Conservation (phyloP, 108 stramenopile genomes). For the Fistulifera solaris region DNA sequence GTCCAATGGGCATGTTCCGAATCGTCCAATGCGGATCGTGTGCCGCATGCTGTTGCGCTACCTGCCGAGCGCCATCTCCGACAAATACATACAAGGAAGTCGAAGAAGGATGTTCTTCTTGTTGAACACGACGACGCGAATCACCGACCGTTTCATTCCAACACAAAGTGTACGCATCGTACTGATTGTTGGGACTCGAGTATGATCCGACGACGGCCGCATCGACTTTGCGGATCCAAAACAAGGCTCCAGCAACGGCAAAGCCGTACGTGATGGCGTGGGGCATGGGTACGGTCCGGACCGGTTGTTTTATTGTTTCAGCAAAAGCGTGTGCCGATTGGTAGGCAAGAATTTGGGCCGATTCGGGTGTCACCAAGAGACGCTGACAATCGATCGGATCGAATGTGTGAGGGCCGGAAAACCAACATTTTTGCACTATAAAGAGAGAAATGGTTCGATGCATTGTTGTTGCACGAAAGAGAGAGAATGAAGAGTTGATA, state of each 20-base stretch:
- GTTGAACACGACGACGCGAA: no score
- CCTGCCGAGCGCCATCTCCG: no score
- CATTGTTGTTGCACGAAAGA: no score
- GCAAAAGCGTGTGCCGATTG: constrained; percentile 27
- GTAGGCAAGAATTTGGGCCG: constrained; percentile 36
- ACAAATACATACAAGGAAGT: no score
- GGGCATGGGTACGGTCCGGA: neutral
- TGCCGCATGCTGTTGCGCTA: no score
- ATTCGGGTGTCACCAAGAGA: constrained; percentile 18
- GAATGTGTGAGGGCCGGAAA: constrained; percentile 20
- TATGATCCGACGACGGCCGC: constrained; percentile 6
- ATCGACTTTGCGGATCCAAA: constrained; percentile 24
- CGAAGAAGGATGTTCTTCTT: no score
- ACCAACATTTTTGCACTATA: constrained; percentile 33
- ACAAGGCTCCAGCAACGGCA: constrained; percentile 15
- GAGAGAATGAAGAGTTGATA: no score
- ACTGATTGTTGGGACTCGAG: constrained; percentile 1
- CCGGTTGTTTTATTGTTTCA: no score
- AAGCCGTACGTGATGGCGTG: constrained; percentile 21
- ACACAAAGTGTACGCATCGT: neutral
- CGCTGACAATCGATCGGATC: constrained; percentile 22
- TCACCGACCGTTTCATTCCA: no score
- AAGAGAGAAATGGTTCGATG: constrained; percentile 7
- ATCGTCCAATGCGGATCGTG: no score
- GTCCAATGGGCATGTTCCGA: no score